Conservation (phyloP, 805 yeast genomes). For the Barnettozyma pratensis region DNA sequence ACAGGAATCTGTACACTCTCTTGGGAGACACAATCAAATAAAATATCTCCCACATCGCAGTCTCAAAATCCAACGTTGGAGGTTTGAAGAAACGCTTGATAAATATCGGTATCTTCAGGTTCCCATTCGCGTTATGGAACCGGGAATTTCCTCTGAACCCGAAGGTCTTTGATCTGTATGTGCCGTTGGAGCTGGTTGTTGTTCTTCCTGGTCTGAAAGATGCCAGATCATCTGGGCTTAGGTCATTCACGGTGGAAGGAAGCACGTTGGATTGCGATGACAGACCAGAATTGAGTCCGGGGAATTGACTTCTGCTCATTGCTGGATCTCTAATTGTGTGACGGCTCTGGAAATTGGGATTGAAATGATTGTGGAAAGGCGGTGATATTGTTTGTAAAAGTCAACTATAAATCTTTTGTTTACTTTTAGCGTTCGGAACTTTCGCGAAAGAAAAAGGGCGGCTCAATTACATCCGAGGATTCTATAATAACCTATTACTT, state of each 20-base stretch:
- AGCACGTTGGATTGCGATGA: constrained; percentile 8
- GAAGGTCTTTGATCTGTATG: constrained; percentile 5
- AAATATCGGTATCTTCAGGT: constrained; percentile 29
- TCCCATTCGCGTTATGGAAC: constrained; percentile 5
- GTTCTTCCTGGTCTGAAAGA: constrained; percentile 23
- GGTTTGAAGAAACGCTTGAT: constrained; percentile 56
- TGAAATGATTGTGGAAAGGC: too few species aligned
- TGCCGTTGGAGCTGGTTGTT: constrained; percentile 1
- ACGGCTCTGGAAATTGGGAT: too few species aligned
- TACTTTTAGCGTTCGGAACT: too few species aligned
- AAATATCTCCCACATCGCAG: constrained; percentile 88
- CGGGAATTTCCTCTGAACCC: constrained; percentile 8
- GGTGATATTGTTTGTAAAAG: too few species aligned
- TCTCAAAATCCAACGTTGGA: constrained; percentile 82
- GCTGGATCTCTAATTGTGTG: not conserved
- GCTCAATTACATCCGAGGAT: not conserved
- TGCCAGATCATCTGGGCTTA: constrained; percentile 17
- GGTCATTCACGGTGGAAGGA: constrained; percentile 16
- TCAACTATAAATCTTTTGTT: too few species aligned
- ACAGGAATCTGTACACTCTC: constrained; percentile 75
- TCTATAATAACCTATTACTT: not conserved
- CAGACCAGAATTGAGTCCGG: constrained; percentile 1
- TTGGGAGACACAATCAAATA: constrained; percentile 70
- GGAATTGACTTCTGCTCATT: constrained; percentile 6
- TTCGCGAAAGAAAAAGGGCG: not conserved